phyloP scores from a whole-genome alignment of 148 eudicot species.

The Oxyria digyna region DNA sequence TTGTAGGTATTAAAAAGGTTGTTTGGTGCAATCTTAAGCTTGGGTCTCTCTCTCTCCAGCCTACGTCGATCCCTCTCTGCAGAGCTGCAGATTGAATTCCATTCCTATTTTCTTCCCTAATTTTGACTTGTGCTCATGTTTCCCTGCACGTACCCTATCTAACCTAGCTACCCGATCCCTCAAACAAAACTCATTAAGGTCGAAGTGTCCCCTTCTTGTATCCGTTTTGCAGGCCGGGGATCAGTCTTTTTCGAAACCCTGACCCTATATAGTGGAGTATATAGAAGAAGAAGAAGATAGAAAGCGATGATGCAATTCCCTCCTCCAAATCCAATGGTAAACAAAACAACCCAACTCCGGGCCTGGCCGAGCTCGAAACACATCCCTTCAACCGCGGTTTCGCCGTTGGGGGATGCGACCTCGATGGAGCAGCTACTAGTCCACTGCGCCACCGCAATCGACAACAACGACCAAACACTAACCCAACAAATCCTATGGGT shows the following conservation, averaged over 20 bases:
- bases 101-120: background rate
- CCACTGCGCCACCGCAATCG: constrained; percentile 85
- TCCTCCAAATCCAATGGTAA: constrained; percentile 11
- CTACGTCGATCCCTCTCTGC: background rate
- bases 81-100: background rate
- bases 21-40: background rate
- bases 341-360: constrained; percentile 22
- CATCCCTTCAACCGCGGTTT: background rate
- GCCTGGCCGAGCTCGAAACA: constrained; percentile 27
- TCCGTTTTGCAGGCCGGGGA: constrained; percentile 31
- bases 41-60: constrained; percentile 4
- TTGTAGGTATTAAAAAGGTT: constrained; percentile 4
- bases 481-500: constrained; percentile 93
- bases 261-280: too few relatives aligned
- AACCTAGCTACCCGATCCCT: too few relatives aligned
- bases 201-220: constrained; percentile 42
- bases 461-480: constrained; percentile 63
- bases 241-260: too few relatives aligned
- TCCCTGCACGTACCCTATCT: too few relatives aligned
- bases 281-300: too few relatives aligned
- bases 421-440: constrained; percentile 81
- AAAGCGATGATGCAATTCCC: constrained; percentile 48
- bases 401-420: constrained; percentile 37
- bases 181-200: constrained; percentile 7
- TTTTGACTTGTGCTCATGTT: background rate